Evolutionary conservation across 345 rosid species (phyloP), one percentile per base, ranked within the genome.

Genomic region (Pelargonium nanum): DNA sequence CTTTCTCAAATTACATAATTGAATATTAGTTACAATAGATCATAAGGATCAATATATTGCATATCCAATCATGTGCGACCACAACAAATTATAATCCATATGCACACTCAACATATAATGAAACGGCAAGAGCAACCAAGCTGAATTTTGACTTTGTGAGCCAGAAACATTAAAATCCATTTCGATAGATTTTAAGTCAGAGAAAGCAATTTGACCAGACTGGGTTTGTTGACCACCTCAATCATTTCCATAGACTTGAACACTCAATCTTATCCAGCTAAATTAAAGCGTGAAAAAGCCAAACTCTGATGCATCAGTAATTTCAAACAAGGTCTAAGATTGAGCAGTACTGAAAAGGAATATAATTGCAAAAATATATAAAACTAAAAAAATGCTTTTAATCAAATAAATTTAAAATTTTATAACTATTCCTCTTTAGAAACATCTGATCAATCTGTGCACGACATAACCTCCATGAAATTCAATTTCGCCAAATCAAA

Each of bases 1-100:
- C n/a, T n/a, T n/a, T n/a, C n/a, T n/a, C n/a, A n/a, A n/a, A n/a
- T n/a, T n/a, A n/a, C n/a, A n/a, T n/a, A n/a, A n/a, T n/a, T n/a
- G n/a, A n/a, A n/a, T n/a, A n/a, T n/a, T n/a, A n/a, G n/a, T n/a
- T n/a, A n/a, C n/a, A n/a, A n/a, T n/a, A n/a, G n/a, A n/a, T n/a
- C n/a, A n/a, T n/a, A n/a, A n/a, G n/a, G n/a, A n/a, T n/a, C n/a
- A 5, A 30, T 12, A 48, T 55, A 9, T n/a, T 22, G 19, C n/a
- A 5, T 4, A 55, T 22, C 7, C 58, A 55, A 21, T 21, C 24
- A 1, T 55, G 22, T 17, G 19, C 24, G 58, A 5, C 5, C 58
- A 55, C 16, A 55, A 55, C 58, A 55, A 17, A 55, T 24, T 55
- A n/a, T n/a, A n/a, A n/a, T n/a, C n/a, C n/a, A n/a, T n/a, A n/a